Percentiles rank a stretch among this genome's conserved stretches.
Evolutionary conservation across 768 basidiomycete genomes (phyloP).

Genomic region (Tubosaeta sp.): DNA sequence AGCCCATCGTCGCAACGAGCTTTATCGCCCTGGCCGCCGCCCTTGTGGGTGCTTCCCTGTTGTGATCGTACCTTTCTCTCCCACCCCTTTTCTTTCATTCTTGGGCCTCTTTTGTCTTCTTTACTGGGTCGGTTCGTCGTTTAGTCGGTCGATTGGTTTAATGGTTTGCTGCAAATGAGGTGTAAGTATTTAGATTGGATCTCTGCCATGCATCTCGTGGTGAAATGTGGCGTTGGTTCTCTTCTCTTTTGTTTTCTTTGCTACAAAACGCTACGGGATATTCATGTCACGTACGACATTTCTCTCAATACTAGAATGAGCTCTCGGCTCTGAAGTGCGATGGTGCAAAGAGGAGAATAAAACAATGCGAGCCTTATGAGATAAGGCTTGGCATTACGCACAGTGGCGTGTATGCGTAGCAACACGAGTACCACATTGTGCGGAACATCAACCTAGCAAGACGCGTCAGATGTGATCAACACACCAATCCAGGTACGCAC

Average conservation of each 20-base stretch:
- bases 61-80: slow-evolving; percentile 10
- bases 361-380: not conserved
- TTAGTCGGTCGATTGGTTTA: not conserved
- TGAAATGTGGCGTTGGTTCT: not conserved
- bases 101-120: not conserved
- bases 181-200: not conserved
- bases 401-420: too few species aligned
- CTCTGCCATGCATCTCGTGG: not conserved
- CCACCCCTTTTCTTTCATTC: not conserved
- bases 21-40: slow-evolving; percentile 19
- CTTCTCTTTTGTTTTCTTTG: not conserved
- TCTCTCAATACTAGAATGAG: not conserved
- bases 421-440: too few species aligned
- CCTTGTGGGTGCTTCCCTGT: slow-evolving; percentile 19
- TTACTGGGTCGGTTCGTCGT: not conserved
- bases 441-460: not conserved
- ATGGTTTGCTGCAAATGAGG: not conserved
- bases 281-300: not conserved
- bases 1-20: slow-evolving; percentile 20
- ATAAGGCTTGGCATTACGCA: too few species aligned
- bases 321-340: not conserved
- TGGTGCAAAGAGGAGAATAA: not conserved
- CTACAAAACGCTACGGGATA: not conserved
- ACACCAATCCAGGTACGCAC: not conserved
- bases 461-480: not conserved